phyloP scores from a whole-genome alignment of 768 basidiomycete species.

The Peribolospora baueri region DNA sequence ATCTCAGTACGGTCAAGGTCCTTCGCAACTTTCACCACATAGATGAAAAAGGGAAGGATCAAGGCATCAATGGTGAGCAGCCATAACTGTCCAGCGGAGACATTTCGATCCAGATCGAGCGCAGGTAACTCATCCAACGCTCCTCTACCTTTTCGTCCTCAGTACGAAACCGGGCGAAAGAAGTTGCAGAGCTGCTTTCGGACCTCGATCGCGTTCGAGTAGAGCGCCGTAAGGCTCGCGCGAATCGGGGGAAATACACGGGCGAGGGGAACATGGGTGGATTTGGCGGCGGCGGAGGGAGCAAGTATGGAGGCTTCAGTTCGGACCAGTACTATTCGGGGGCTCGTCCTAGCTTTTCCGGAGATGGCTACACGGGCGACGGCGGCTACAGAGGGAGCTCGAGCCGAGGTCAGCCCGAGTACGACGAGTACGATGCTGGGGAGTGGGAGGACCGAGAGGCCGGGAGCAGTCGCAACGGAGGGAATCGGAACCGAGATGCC shows the following conservation, averaged over 20 bases:
- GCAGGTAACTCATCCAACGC: background rate
- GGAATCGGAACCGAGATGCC: constrained; percentile 22
- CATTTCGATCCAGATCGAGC: background rate
- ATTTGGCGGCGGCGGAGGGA: constrained; percentile 19
- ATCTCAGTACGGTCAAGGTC: constrained; percentile 91
- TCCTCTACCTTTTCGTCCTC: background rate
- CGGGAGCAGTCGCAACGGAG: constrained; percentile 14
- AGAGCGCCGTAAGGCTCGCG: constrained; percentile 79
- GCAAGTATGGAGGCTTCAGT: constrained; percentile 46
- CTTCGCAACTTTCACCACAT: constrained; percentile 92
- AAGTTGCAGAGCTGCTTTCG: constrained; percentile 68
- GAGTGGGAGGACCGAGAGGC: constrained; percentile 41
- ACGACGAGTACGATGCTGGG: constrained; percentile 88
- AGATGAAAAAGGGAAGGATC: constrained; percentile 95
- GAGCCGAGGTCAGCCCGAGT: constrained; percentile 38
- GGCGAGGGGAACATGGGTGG: constrained; percentile 60
- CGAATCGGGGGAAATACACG: constrained; percentile 66
- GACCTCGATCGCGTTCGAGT: constrained; percentile 73
- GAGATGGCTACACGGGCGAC: constrained; percentile 11
- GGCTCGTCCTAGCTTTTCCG: constrained; percentile 11
- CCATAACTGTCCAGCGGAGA: constrained; percentile 1
- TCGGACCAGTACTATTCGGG: constrained; percentile 24
- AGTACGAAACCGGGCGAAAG: constrained; percentile 87
- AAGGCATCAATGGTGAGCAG: constrained; percentile 72
- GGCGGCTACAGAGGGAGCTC: constrained; percentile 18